Percentiles rank a stretch among this genome's conserved stretches.
Evolutionary conservation across 2,329 filamentous ascomycete species (phyloP).

Genomic region (Calonectria pseudoturangicola): DNA sequence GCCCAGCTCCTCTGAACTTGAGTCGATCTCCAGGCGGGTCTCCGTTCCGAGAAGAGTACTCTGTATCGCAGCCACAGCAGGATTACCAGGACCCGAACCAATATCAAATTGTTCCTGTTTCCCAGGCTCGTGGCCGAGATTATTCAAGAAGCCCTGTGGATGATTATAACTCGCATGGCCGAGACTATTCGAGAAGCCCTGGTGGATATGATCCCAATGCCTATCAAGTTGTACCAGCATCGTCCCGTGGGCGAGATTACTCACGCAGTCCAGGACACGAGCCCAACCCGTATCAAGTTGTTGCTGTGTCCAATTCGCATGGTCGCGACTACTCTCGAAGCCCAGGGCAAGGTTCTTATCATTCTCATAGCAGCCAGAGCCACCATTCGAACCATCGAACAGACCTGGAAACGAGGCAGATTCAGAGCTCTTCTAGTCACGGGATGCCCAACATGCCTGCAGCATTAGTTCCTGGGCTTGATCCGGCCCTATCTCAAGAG

Average conservation of each 20-base stretch:
- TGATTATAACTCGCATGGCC: slow-evolving; percentile 48
- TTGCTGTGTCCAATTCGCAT: slow-evolving; percentile 45
- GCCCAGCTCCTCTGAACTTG: slow-evolving; percentile 68
- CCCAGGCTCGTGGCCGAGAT: slow-evolving; percentile 28
- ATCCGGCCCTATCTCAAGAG: slow-evolving; percentile 73
- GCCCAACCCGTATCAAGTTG: slow-evolving; percentile 23
- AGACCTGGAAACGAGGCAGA: slow-evolving; percentile 61
- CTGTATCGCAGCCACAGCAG: slow-evolving; percentile 48
- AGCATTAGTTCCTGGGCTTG: slow-evolving; percentile 77
- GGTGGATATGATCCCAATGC: slow-evolving; percentile 39
- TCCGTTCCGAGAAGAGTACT: slow-evolving; percentile 50
- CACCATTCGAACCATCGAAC: slow-evolving; percentile 57
- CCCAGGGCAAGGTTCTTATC: slow-evolving; percentile 55
- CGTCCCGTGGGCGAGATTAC: slow-evolving; percentile 26
- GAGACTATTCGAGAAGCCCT: slow-evolving; percentile 61
- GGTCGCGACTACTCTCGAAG: slow-evolving; percentile 61
- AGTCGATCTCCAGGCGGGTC: slow-evolving; percentile 55
- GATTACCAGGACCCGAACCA: slow-evolving; percentile 51
- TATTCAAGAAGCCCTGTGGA: slow-evolving; percentile 32
- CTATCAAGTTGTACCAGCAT: slow-evolving; percentile 47
- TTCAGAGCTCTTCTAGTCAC: slow-evolving; percentile 61
- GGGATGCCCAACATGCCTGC: slow-evolving; percentile 70
- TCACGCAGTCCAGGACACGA: slow-evolving; percentile 33
- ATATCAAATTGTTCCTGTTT: slow-evolving; percentile 47
- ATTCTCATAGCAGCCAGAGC: slow-evolving; percentile 56